Base-by-base conservation (phyloP, 345 rosid species). In the Acer saccharum region DNA sequence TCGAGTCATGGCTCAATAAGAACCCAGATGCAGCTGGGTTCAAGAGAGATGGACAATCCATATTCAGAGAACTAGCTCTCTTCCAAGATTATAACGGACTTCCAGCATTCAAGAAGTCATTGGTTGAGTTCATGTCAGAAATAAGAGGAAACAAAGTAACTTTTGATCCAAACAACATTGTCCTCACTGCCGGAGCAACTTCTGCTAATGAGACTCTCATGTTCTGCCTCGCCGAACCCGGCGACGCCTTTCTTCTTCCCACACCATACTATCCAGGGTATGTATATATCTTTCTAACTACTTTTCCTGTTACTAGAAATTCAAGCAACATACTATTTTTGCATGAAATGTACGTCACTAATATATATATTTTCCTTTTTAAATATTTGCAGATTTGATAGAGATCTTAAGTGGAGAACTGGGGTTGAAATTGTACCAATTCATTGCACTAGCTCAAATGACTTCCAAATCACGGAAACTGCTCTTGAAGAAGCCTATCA, bases 201-300 rank as follows among this genome's bases (percentile, higher is more conserved):
- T 86, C 97, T 3, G 97, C 97, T 0, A 93, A 93, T 79, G 97
- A 93, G 81, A 87, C 91, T 46, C 91, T 93, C 77, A 84, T 91
- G 81, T 91, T 91, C 57, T 93, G 97, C 69, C 90, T 93, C 3
- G 94, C 94, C 3, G 90, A 93, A 68, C 86, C 85, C 21, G 95
- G 97, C 64, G 94, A 93, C 29, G 95, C 97, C 64, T 85, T 93
- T 76, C 97, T 93, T 54, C 83, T 93, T 76, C 97, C 97, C 35
- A 89, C 91, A 11, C 97, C 97, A 73, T 92, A 92, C 81, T 92
- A 92, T 48, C 95, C 97, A 39, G 97, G 97, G 97, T 91, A 83
- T 76, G 76, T 79, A 69, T 75, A 73, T 77, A 69, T 27, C 73
- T 71, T 67, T 50, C 3, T 74, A 69, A 76, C 6, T 27, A 67